Percentiles rank a stretch among this genome's conserved stretches.
These are phyloP conservation scores for Bolboschoenoplectus hybrid DNA, from an alignment of 202 grass and related monocot genomes.

Conservation along the genomic window DNA sequence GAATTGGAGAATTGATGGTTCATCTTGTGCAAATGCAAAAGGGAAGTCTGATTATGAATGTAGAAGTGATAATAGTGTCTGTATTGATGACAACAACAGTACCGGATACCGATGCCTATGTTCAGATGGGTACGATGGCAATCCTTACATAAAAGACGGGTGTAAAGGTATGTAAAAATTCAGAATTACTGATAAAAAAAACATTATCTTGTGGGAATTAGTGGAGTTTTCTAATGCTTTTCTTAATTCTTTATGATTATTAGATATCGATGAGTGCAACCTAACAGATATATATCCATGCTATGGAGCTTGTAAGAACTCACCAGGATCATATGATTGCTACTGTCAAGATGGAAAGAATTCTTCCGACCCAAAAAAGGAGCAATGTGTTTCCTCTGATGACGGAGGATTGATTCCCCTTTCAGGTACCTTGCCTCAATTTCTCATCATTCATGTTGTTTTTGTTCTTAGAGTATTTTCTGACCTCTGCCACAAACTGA, in stretches of 20 bases:
- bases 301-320: slow-evolving; percentile 35
- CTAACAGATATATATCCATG: slow-evolving; percentile 41
- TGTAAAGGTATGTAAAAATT: slow-evolving; percentile 47
- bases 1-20: slow-evolving; percentile 49
- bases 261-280: slow-evolving; percentile 48
- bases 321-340: slow-evolving; percentile 29
- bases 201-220: not conserved
- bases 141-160: slow-evolving; percentile 46
- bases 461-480: slow-evolving; percentile 43
- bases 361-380: slow-evolving; percentile 16
- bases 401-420: slow-evolving; percentile 16
- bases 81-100: slow-evolving; percentile 42
- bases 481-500: slow-evolving; percentile 34
- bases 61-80: slow-evolving; percentile 41
- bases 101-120: slow-evolving; percentile 50
- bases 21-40: slow-evolving; percentile 31
- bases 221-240: not conserved
- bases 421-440: slow-evolving; percentile 38
- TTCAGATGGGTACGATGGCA: slow-evolving; percentile 45
- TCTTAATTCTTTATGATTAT: not conserved
- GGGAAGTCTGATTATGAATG: slow-evolving; percentile 18
- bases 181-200: not conserved
- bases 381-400: slow-evolving; percentile 7
- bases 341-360: slow-evolving; percentile 35
- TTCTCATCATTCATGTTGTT: slow-evolving; percentile 22